A percentile compares a stretch with the other conserved stretches of the same genome.
phyloP scores from a whole-genome alignment of 257 asterid species.

The Przewalskia tangutica region DNA sequence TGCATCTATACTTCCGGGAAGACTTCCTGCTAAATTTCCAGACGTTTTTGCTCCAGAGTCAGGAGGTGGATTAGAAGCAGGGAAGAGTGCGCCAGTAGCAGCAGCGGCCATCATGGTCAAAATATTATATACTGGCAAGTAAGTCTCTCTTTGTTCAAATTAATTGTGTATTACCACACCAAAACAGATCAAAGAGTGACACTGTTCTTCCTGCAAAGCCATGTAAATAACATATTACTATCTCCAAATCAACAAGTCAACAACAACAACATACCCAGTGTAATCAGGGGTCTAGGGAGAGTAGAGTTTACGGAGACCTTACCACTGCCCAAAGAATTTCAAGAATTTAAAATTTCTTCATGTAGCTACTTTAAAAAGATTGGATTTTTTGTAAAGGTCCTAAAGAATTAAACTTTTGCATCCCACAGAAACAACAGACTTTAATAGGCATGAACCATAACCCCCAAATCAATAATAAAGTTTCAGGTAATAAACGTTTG shows the following conservation, averaged over 20 bases:
- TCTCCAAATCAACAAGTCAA: not conserved
- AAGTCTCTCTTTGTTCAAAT: not conserved
- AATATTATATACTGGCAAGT: conserved; percentile 5
- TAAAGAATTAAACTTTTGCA: not conserved
- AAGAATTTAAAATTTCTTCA: not conserved
- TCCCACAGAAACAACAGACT: not conserved
- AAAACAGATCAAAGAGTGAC: conserved; percentile 33
- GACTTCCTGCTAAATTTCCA: conserved; percentile 44
- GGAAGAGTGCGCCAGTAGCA: conserved; percentile 65
- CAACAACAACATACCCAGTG: no score
- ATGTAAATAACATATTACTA: not conserved
- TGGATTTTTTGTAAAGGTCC: not conserved
- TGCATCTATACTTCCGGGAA: conserved; percentile 51
- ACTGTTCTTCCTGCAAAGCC: conserved; percentile 15
- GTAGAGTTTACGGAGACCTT: no score
- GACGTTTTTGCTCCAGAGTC: conserved; percentile 53
- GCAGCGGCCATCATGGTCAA: conserved; percentile 68
- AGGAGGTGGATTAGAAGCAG: conserved; percentile 44
- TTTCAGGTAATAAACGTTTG: not conserved
- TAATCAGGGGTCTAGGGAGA: no score
- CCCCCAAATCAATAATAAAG: not conserved
- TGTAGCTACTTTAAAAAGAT: not conserved
- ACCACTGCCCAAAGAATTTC: not conserved
- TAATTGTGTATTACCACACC: not conserved
- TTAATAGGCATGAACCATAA: no score